Evolutionary conservation across 768 basidiomycete genomes (phyloP).

Genomic region (Hebeloma cylindrosporum): DNA sequence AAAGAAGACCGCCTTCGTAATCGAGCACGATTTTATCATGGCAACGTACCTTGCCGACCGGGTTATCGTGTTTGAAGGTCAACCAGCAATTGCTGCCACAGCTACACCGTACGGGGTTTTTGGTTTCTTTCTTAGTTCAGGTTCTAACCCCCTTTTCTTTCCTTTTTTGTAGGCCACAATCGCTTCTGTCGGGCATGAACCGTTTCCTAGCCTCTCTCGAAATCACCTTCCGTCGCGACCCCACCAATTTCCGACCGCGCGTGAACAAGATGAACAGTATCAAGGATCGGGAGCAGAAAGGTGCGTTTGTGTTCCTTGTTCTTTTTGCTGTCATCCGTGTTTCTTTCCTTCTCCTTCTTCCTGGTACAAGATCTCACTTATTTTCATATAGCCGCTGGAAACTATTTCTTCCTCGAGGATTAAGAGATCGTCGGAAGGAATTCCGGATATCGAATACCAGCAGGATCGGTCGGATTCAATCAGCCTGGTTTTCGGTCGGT

Average conservation of each 20-base stretch:
- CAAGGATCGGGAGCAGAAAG: constrained; percentile 87
- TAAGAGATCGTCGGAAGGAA: constrained; percentile 34
- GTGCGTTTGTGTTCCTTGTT: constrained; percentile 38
- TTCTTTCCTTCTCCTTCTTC: too few relatives aligned
- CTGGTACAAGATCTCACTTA: too few relatives aligned
- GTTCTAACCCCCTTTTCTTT: not conserved
- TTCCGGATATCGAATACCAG: not conserved
- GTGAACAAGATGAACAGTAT: constrained; percentile 85
- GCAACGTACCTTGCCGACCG: constrained; percentile 98
- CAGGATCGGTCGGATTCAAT: too few relatives aligned
- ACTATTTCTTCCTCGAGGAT: constrained; percentile 93
- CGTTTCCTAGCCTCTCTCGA: constrained; percentile 93
- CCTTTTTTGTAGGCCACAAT: constrained; percentile 69
- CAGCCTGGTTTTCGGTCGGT: too few relatives aligned
- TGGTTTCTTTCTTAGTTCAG: not conserved
- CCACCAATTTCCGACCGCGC: constrained; percentile 88
- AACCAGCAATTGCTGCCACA: constrained; percentile 84
- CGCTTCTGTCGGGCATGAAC: constrained; percentile 96
- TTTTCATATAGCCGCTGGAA: constrained; percentile 72
- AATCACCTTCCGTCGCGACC: constrained; percentile 98
- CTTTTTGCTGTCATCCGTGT: constrained; percentile 1
- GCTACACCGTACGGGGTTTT: constrained; percentile 69
- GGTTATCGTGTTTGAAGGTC: constrained; percentile 88
- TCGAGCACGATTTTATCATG: constrained; percentile 99
- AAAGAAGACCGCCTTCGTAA: constrained; percentile 97